phyloP scores from a whole-genome alignment of 371 early-diverging fungal species.

The Rhizopus delemar region DNA sequence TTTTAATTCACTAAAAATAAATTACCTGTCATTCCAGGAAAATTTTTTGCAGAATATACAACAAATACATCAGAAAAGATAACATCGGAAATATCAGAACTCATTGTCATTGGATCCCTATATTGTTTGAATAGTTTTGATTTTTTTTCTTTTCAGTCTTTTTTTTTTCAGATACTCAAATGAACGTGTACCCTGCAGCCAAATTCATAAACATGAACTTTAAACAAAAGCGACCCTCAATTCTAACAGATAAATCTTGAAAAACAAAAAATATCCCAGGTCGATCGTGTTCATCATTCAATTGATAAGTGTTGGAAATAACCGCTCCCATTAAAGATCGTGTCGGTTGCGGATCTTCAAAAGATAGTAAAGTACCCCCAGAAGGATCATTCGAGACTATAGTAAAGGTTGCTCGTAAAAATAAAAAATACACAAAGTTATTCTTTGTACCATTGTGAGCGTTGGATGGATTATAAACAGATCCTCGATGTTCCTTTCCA shows the following conservation, averaged over 20 bases:
- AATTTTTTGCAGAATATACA: slow-evolving; percentile 54
- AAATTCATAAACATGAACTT: slow-evolving; percentile 45
- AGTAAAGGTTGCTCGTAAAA: background rate
- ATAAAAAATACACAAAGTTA: background rate
- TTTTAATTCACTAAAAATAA: background rate
- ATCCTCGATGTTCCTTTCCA: slow-evolving; percentile 21
- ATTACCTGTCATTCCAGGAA: slow-evolving; percentile 68
- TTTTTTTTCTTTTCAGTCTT: background rate
- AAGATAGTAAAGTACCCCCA: slow-evolving; percentile 17
- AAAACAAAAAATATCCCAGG: slow-evolving; percentile 60
- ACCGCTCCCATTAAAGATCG: slow-evolving; percentile 61
- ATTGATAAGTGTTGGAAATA: slow-evolving; percentile 52
- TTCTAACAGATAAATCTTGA: slow-evolving; percentile 62
- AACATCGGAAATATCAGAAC: slow-evolving; percentile 29
- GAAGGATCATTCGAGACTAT: slow-evolving; percentile 7
- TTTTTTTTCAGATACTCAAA: background rate
- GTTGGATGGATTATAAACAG: slow-evolving; percentile 38
- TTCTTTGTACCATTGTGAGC: slow-evolving; percentile 2
- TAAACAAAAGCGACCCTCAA: slow-evolving; percentile 46
- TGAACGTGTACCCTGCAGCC: slow-evolving; percentile 27
- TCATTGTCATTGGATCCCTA: slow-evolving; percentile 42
- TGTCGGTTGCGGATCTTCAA: slow-evolving; percentile 41
- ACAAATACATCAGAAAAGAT: slow-evolving; percentile 45
- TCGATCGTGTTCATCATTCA: slow-evolving; percentile 46
- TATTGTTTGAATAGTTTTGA: background rate